Percentiles rank a stretch among this genome's conserved stretches.
These are phyloP conservation scores for Fraxinus xanthoxyloides DNA, from an alignment of 305 asterid species.

Conservation along the genomic window DNA sequence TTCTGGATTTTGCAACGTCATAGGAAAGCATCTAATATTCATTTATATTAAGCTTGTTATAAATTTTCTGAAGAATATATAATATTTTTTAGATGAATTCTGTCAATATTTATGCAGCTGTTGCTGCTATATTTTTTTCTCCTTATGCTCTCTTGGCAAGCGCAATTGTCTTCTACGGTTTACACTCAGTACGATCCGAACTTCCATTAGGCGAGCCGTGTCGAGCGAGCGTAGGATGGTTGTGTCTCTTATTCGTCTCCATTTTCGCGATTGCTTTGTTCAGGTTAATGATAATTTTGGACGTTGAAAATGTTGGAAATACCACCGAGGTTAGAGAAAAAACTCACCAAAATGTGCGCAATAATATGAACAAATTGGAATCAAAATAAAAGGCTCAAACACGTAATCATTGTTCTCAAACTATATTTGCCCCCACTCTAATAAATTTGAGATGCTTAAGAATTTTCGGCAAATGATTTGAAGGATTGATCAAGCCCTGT, in stretches of 20 bases:
- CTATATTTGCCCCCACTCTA: too few relatives aligned
- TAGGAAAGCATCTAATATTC: neutral
- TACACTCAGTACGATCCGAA: neutral
- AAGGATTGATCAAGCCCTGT: too few relatives aligned
- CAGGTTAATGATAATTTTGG: neutral
- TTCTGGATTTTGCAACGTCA: neutral
- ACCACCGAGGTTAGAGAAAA: too few relatives aligned
- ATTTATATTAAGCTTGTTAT: neutral
- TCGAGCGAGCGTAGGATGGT: neutral
- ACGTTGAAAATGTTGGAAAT: too few relatives aligned
- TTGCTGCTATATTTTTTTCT: neutral
- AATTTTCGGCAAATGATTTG: too few relatives aligned
- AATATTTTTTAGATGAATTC: neutral
- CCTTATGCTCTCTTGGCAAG: neutral
- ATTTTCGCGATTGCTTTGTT: conserved; percentile 4
- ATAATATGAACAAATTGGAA: too few relatives aligned
- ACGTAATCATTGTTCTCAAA: too few relatives aligned
- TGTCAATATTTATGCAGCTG: neutral
- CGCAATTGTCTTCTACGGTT: neutral
- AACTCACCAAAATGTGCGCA: too few relatives aligned
- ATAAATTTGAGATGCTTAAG: too few relatives aligned
- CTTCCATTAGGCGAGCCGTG: neutral
- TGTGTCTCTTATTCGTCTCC: conserved; percentile 1
- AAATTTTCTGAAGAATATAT: neutral
- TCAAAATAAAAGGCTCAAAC: too few relatives aligned